These are phyloP conservation scores for Pistacia integerrima DNA, from an alignment of 345 rosid species.

Conservation along the genomic window DNA sequence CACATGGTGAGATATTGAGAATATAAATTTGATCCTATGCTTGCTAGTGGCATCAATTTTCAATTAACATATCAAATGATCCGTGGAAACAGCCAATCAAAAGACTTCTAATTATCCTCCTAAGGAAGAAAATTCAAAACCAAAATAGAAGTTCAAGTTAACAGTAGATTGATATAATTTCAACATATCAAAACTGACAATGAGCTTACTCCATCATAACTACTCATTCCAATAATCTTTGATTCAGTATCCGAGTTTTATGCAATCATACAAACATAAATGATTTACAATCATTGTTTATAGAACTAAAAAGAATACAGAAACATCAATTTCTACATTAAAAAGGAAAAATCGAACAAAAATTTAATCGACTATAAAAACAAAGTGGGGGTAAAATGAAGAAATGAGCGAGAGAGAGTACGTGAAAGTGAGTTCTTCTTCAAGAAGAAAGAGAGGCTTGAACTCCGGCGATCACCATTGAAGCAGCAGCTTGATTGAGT, in stretches of 20 bases:
- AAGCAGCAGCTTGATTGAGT: slow-evolving; percentile 37
- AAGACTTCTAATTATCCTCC: not conserved
- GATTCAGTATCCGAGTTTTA: too few species aligned
- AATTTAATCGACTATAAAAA: not conserved
- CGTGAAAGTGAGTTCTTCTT: slow-evolving; percentile 58
- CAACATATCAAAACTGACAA: too few species aligned
- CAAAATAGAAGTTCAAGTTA: too few species aligned
- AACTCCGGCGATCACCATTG: slow-evolving; percentile 52
- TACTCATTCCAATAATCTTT: too few species aligned
- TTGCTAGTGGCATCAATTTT: not conserved
- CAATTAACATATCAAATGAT: not conserved
- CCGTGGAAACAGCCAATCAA: not conserved
- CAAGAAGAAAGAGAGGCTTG: slow-evolving; percentile 42
- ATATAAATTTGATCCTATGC: not conserved
- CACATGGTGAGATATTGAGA: not conserved
- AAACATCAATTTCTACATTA: not conserved
- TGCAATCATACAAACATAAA: too few species aligned
- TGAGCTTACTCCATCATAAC: too few species aligned
- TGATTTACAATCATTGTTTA: too few species aligned
- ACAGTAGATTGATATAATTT: too few species aligned
- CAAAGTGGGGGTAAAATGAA: not conserved
- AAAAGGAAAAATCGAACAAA: not conserved
- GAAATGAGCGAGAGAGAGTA: slow-evolving; percentile 30
- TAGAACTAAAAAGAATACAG: too few species aligned
- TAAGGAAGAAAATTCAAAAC: too few species aligned